Evolutionary conservation across 768 basidiomycete species (phyloP).

Genomic region (Trichaptum fuscoviolaceum): DNA sequence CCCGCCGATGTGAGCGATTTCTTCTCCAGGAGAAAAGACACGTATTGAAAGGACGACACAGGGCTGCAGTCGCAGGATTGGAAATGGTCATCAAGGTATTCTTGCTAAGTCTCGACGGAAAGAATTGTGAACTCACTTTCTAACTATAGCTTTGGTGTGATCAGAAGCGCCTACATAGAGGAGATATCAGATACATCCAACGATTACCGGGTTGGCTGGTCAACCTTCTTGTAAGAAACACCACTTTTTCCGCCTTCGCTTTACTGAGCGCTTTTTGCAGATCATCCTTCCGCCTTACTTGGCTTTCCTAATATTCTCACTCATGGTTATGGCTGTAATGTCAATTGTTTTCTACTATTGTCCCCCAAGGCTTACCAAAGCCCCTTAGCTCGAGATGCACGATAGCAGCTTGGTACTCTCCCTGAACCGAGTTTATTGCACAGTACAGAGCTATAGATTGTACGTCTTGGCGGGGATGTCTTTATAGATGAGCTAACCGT

Average conservation of each 20-base stretch:
- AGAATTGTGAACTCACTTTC: neutral
- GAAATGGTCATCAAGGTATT: conserved; percentile 37
- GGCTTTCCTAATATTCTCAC: neutral
- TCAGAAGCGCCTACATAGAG: neutral
- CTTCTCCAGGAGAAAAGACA: neutral
- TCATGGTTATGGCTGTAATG: neutral
- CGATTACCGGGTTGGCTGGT: neutral
- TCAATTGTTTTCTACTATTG: neutral
- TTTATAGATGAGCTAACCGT: neutral
- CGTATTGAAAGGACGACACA: conserved; percentile 12
- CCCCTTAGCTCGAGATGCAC: neutral
- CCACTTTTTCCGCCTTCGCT: neutral
- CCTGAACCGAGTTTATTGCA: conserved; percentile 48
- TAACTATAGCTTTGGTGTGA: neutral
- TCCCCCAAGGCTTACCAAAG: neutral
- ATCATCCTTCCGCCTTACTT: neutral
- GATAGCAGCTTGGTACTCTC: conserved; percentile 15
- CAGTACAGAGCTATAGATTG: conserved; percentile 29
- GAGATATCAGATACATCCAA: neutral
- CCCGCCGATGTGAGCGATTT: conserved; percentile 43
- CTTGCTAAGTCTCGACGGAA: neutral
- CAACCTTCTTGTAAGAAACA: neutral
- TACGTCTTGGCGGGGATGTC: conserved; percentile 22
- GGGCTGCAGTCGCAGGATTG: conserved; percentile 38
- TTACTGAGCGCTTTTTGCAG: neutral